Percentiles rank a stretch among this genome's conserved stretches.
These are phyloP conservation scores for Pleurotus tuoliensis DNA, from an alignment of 768 basidiomycete genomes.

Conservation along the genomic window DNA sequence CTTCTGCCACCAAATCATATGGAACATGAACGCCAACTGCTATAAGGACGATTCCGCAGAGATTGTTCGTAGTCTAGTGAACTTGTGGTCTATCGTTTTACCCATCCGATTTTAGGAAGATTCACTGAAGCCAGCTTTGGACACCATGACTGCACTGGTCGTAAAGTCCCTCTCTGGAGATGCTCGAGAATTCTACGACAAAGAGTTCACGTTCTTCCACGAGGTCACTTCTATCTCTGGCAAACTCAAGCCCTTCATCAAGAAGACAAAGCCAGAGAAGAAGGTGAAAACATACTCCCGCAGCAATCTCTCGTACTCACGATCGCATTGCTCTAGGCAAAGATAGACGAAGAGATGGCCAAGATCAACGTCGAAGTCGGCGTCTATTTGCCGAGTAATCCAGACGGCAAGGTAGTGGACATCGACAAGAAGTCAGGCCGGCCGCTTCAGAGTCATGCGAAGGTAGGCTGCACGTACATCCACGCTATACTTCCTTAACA, in stretches of 20 bases:
- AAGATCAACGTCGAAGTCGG: slow-evolving; percentile 92
- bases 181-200: slow-evolving; percentile 85
- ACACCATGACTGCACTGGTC: slow-evolving; percentile 75
- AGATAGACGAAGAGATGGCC: slow-evolving; percentile 99
- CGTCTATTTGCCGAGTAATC: slow-evolving; percentile 96
- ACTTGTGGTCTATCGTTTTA: not conserved
- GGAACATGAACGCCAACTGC: slow-evolving; percentile 99
- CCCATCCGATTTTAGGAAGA: slow-evolving; percentile 61
- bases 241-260: slow-evolving; percentile 94
- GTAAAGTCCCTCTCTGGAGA: slow-evolving; percentile 85
- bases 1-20: slow-evolving; percentile 99
- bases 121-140: slow-evolving; percentile 94
- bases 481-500: too few relatives aligned
- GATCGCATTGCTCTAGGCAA: slow-evolving; percentile 53
- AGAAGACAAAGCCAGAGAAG: slow-evolving; percentile 93
- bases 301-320: not conserved
- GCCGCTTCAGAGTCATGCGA: slow-evolving; percentile 95
- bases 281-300: slow-evolving; percentile 51
- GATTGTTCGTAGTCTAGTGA: slow-evolving; percentile 44
- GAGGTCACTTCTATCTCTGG: slow-evolving; percentile 98
- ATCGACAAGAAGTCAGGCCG: slow-evolving; percentile 96
- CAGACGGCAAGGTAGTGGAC: slow-evolving; percentile 95
- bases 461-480: slow-evolving; percentile 43
- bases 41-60: slow-evolving; percentile 90
- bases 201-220: slow-evolving; percentile 93